Evolutionary conservation across 129 eudicot genomes (phyloP).

Genomic region (Tagetes patula): DNA sequence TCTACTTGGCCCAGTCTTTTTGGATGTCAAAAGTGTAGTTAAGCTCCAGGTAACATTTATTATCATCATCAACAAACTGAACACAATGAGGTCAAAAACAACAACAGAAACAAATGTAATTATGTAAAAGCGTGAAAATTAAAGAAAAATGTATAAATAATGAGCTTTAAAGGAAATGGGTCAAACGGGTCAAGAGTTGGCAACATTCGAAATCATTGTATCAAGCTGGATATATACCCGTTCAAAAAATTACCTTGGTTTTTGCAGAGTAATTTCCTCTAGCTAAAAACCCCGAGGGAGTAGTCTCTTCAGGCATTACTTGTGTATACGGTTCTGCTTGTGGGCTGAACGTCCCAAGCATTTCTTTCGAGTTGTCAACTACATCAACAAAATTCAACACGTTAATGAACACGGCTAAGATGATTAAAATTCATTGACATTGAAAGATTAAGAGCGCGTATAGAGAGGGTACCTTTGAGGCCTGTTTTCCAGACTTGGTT

Average conservation of each 20-base stretch:
- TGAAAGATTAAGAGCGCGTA: background rate
- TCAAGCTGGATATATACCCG: background rate
- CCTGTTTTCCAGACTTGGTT: slow-evolving; percentile 86
- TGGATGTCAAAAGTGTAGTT: slow-evolving; percentile 70
- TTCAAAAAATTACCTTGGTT: slow-evolving; percentile 48
- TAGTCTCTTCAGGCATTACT: slow-evolving; percentile 66
- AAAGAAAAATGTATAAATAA: background rate
- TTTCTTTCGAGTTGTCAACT: slow-evolving; percentile 70
- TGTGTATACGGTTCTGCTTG: slow-evolving; percentile 62
- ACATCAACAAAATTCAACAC: background rate
- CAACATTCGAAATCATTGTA: background rate
- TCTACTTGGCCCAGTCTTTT: slow-evolving; percentile 54
- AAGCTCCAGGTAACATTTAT: slow-evolving; percentile 47
- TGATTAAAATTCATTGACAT: background rate
- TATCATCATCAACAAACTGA: slow-evolving; percentile 63
- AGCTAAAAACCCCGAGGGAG: slow-evolving; percentile 69
- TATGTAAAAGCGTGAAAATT: background rate
- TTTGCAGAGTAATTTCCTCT: slow-evolving; percentile 67
- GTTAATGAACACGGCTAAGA: background rate
- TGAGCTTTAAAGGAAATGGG: background rate
- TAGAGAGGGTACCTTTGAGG: slow-evolving; percentile 54
- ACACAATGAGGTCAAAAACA: slow-evolving; percentile 6
- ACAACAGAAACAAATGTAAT: background rate
- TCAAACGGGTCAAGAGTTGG: background rate
- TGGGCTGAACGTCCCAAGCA: slow-evolving; percentile 76